Evolutionary conservation across 805 yeast genomes (phyloP).

Genomic region (Candida nonsorbophila): DNA sequence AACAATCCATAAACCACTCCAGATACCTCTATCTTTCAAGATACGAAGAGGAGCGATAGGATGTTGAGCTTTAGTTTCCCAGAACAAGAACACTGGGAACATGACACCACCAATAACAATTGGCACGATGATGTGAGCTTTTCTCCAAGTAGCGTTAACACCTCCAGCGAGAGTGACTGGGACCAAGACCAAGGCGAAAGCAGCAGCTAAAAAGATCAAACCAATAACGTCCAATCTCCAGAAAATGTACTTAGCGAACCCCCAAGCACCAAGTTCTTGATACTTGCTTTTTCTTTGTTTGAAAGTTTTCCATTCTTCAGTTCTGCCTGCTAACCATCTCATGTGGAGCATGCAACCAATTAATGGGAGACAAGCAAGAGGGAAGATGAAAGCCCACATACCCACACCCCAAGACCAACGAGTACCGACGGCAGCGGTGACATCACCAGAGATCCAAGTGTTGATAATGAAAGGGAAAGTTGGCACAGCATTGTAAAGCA

Average conservation of each 20-base stretch:
- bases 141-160: constrained; percentile 45
- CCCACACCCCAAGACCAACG: constrained; percentile 76
- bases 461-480: constrained; percentile 69
- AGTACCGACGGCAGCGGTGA: constrained; percentile 33
- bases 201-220: constrained; percentile 45
- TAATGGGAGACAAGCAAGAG: constrained; percentile 57
- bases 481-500: constrained; percentile 58
- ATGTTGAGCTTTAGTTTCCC: constrained; percentile 54
- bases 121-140: constrained; percentile 61
- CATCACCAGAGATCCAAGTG: constrained; percentile 70
- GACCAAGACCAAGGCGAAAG: constrained; percentile 58
- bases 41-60: constrained; percentile 61
- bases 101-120: constrained; percentile 59
- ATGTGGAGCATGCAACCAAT: constrained; percentile 49
- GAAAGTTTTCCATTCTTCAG: constrained; percentile 44
- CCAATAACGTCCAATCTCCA: constrained; percentile 69
- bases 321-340: constrained; percentile 48
- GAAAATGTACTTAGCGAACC: constrained; percentile 33
- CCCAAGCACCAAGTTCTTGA: constrained; percentile 26
- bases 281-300: constrained; percentile 29
- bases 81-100: constrained; percentile 50
- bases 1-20: constrained; percentile 59
- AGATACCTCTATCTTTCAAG: constrained; percentile 63
- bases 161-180: constrained; percentile 80
- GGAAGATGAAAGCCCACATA: constrained; percentile 76